These are phyloP conservation scores for Paecilomyces sp. DNA, from an alignment of 2,329 filamentous ascomycete genomes.

Conservation along the genomic window DNA sequence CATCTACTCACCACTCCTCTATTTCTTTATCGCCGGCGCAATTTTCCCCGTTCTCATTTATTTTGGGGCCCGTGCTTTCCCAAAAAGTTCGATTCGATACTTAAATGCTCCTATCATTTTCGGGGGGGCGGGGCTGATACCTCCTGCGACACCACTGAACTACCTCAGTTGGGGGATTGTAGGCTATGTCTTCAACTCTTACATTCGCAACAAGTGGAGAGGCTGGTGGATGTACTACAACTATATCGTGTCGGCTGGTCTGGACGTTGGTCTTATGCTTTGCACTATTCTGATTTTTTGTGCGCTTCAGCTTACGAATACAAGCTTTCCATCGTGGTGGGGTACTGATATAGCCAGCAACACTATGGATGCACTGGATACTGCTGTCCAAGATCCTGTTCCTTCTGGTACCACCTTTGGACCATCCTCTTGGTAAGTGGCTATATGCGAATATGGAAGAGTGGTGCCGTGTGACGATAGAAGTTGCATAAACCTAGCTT, in stretches of 20 bases:
- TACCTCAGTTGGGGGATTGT: slow-evolving; percentile 65
- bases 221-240: slow-evolving; percentile 77
- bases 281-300: slow-evolving; percentile 65
- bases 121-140: slow-evolving; percentile 56
- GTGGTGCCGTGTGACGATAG: too few species aligned
- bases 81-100: slow-evolving; percentile 56
- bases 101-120: slow-evolving; percentile 63
- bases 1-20: slow-evolving; percentile 59
- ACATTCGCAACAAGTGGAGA: slow-evolving; percentile 56
- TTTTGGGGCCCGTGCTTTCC: slow-evolving; percentile 54
- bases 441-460: too few species aligned
- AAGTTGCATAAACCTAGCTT: too few species aligned
- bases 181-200: slow-evolving; percentile 62
- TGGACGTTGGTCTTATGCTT: slow-evolving; percentile 62
- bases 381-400: slow-evolving; percentile 51
- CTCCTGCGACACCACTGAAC: slow-evolving; percentile 63
- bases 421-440: slow-evolving; percentile 43
- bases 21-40: slow-evolving; percentile 64
- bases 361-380: slow-evolving; percentile 56
- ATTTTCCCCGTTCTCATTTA: slow-evolving; percentile 57
- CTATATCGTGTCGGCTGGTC: slow-evolving; percentile 64
- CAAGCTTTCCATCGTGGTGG: slow-evolving; percentile 58
- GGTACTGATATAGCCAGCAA: slow-evolving; percentile 53
- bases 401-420: slow-evolving; percentile 55
- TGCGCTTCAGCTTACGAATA: slow-evolving; percentile 54